Percentiles rank a stretch among this genome's conserved stretches.
phyloP scores from a whole-genome alignment of 1,284 basidiomycete species.

The Tylopilus sp. region DNA sequence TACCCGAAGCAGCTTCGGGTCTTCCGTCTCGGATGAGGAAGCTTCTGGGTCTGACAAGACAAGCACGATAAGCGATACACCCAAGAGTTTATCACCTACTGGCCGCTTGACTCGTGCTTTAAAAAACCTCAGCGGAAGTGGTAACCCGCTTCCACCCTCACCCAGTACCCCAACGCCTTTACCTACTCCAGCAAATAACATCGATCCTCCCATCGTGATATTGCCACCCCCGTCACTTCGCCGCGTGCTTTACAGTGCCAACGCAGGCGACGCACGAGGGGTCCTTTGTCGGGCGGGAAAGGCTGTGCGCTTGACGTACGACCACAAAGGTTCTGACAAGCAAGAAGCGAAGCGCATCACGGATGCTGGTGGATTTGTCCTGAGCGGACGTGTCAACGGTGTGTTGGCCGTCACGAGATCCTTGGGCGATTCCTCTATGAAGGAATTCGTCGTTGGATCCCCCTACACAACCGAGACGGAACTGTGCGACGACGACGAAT shows the following conservation, averaged over 20 bases:
- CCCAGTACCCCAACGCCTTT: conserved; percentile 23
- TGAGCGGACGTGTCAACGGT: conserved; percentile 97
- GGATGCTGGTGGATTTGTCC: conserved; percentile 97
- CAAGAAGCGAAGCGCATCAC: conserved; percentile 97
- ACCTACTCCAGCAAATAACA: conserved; percentile 11
- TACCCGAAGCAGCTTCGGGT: conserved; percentile 26
- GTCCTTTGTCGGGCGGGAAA: conserved; percentile 87
- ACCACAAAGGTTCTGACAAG: conserved; percentile 97
- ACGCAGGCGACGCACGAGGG: conserved; percentile 91
- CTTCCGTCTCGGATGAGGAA: conserved; percentile 33
- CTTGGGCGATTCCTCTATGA: conserved; percentile 97
- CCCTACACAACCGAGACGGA: conserved; percentile 98
- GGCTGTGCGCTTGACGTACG: conserved; percentile 93
- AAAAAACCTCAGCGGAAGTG: conserved; percentile 47
- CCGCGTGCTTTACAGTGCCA: conserved; percentile 92
- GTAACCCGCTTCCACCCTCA: conserved; percentile 40
- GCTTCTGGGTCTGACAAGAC: conserved; percentile 35
- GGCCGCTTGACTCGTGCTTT: conserved; percentile 57
- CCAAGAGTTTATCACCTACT: conserved; percentile 42
- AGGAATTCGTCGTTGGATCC: conserved; percentile 97
- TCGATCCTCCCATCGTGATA: conserved; percentile 32
- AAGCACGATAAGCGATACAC: conserved; percentile 35
- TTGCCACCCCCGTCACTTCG: conserved; percentile 51
- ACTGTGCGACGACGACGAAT: conserved; percentile 87
- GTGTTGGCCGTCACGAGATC: conserved; percentile 96